Evolutionary conservation across 1,284 basidiomycete species (phyloP).

Genomic region (Ustilago nuda): DNA sequence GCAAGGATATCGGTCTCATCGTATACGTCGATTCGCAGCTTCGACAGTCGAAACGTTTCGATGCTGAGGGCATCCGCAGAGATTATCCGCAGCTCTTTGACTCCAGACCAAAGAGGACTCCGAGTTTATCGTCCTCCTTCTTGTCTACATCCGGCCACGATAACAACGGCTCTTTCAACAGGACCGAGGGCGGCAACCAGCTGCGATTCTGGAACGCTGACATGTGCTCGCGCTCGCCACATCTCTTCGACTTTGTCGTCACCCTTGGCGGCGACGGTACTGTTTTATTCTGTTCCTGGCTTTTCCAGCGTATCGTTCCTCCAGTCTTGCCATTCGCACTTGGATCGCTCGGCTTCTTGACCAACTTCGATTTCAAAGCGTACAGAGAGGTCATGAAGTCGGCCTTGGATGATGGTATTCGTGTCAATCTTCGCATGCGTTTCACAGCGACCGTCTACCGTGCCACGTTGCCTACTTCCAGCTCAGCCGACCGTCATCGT

Average conservation of each 20-base stretch:
- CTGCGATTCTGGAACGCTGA: slow-evolving; percentile 96
- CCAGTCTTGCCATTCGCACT: slow-evolving; percentile 96
- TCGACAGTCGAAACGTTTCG: slow-evolving; percentile 90
- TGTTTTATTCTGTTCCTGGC: slow-evolving; percentile 98
- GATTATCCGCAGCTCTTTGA: slow-evolving; percentile 90
- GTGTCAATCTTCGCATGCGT: slow-evolving; percentile 97
- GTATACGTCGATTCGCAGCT: slow-evolving; percentile 93
- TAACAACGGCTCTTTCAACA: slow-evolving; percentile 26
- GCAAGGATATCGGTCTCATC: slow-evolving; percentile 57
- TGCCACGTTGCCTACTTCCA: slow-evolving; percentile 48
- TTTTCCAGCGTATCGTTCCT: slow-evolving; percentile 97
- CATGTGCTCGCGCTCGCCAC: slow-evolving; percentile 91
- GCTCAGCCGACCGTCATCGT: slow-evolving; percentile 50
- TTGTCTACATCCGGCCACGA: slow-evolving; percentile 40
- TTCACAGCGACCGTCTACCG: slow-evolving; percentile 97
- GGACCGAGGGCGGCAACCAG: slow-evolving; percentile 76
- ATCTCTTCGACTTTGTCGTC: slow-evolving; percentile 97
- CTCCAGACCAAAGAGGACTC: slow-evolving; percentile 57
- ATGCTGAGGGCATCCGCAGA: slow-evolving; percentile 85
- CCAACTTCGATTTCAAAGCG: slow-evolving; percentile 94
- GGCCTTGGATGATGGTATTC: slow-evolving; percentile 90
- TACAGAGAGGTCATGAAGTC: slow-evolving; percentile 88
- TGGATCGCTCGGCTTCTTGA: slow-evolving; percentile 98
- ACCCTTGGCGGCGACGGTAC: slow-evolving; percentile 97
- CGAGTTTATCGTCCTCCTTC: slow-evolving; percentile 41